Conservation (phyloP, 352 stramenopile genomes). For the Lagenidium sp. region DNA sequence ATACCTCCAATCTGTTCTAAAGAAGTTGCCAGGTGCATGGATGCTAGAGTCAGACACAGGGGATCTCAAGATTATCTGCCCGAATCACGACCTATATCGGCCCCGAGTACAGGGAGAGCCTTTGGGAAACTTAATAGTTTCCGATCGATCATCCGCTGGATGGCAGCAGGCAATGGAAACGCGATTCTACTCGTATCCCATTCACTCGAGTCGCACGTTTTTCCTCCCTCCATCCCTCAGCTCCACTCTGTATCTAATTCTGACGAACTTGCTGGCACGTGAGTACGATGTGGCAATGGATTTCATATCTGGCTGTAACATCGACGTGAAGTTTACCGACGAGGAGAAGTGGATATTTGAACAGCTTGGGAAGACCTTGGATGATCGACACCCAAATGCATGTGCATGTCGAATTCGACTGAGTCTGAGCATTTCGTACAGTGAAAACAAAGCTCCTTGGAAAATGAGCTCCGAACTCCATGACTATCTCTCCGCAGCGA, state of each 20-base stretch:
- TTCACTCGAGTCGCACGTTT: constrained; percentile 95
- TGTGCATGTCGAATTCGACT: constrained; percentile 92
- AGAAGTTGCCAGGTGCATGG: constrained; percentile 50
- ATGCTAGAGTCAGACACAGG: constrained; percentile 71
- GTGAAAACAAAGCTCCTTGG: constrained; percentile 88
- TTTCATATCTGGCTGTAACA: constrained; percentile 94
- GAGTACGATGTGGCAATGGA: constrained; percentile 94
- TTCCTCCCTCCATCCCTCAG: constrained; percentile 93
- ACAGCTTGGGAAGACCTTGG: constrained; percentile 91
- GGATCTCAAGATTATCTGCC: constrained; percentile 68
- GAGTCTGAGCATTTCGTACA: constrained; percentile 85
- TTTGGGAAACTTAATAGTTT: constrained; percentile 71
- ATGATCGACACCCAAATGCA: constrained; percentile 93
- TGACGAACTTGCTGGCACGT: constrained; percentile 94
- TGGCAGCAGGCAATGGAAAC: constrained; percentile 89
- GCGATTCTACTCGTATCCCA: constrained; percentile 96
- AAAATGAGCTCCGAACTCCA: constrained; percentile 66
- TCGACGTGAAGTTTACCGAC: constrained; percentile 92
- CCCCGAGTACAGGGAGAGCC: constrained; percentile 64
- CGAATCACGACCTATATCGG: constrained; percentile 80
- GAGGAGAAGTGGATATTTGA: constrained; percentile 98
- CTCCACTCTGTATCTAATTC: constrained; percentile 96
- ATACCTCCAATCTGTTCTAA: constrained; percentile 40
- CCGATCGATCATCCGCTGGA: constrained; percentile 60
- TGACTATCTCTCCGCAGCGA: constrained; percentile 86